A percentile compares a stretch with the other conserved stretches of the same genome.
Conservation (phyloP, 169 alveolate genomes). For the Ichthyophthirius multifiliis region DNA sequence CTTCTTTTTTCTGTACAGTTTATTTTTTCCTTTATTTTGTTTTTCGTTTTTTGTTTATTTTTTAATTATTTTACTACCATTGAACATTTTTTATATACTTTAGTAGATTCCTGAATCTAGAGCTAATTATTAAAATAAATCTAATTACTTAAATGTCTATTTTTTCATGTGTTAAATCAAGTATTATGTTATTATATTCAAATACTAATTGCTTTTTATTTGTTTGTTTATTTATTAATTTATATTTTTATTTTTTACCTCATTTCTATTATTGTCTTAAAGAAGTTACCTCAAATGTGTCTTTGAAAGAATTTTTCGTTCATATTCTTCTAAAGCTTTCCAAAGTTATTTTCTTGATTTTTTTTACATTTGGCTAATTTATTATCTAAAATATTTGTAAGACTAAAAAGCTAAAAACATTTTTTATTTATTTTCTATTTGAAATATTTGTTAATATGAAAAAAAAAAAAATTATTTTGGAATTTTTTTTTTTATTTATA, state of each 20-base stretch:
- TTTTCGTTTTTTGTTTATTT: neutral
- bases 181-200: constrained; percentile 52
- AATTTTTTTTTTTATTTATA: too few relatives aligned
- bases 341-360: too few relatives aligned
- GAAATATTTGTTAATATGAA: too few relatives aligned
- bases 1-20: constrained; percentile 94
- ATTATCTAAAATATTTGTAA: too few relatives aligned
- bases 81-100: constrained; percentile 61
- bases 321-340: too few relatives aligned
- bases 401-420: too few relatives aligned
- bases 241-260: too few relatives aligned
- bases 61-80: constrained; percentile 52
- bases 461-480: too few relatives aligned
- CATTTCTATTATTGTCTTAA: constrained; percentile 53
- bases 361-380: too few relatives aligned
- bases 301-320: too few relatives aligned
- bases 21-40: constrained; percentile 69
- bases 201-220: constrained; percentile 37
- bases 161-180: constrained; percentile 83
- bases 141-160: constrained; percentile 57
- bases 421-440: too few relatives aligned
- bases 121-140: constrained; percentile 56
- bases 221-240: too few relatives aligned
- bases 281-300: constrained; percentile 69
- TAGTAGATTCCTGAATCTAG: constrained; percentile 46